phyloP scores from a whole-genome alignment of 2,329 filamentous ascomycete genomes.

The Cadophora gregata region DNA sequence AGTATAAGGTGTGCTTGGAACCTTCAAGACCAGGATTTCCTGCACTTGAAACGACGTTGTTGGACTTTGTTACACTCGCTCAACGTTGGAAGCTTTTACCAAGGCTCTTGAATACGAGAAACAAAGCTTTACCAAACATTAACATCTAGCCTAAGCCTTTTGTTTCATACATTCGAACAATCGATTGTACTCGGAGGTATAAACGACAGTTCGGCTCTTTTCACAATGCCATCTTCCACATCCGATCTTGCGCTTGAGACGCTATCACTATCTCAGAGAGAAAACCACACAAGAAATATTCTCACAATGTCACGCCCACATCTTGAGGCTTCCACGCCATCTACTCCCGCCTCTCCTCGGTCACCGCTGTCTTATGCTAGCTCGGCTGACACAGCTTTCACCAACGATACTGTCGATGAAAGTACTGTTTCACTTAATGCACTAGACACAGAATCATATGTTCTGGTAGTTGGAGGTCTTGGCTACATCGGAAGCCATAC shows the following conservation, averaged over 20 bases:
- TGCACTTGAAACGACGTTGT: constrained; percentile 9
- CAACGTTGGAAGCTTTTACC: constrained; percentile 9
- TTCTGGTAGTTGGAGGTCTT: constrained; percentile 52
- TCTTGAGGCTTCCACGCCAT: background rate
- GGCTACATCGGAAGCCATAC: constrained; percentile 57
- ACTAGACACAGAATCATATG: background rate
- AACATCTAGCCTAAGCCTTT: background rate
- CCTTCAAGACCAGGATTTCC: constrained; percentile 1
- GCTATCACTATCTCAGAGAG: background rate
- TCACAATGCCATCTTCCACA: background rate
- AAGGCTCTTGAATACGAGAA: constrained; percentile 8
- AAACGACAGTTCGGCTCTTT: background rate
- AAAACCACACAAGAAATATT: background rate
- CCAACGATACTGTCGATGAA: constrained; percentile 5
- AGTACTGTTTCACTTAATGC: background rate
- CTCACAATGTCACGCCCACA: constrained; percentile 10
- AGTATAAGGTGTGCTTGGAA: background rate
- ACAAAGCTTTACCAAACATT: constrained; percentile 3
- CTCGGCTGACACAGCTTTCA: constrained; percentile 1
- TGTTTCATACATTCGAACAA: background rate
- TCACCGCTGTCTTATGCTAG: background rate
- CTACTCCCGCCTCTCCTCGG: background rate
- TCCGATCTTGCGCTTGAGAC: constrained; percentile 3
- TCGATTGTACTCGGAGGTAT: background rate
- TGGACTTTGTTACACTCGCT: background rate